phyloP scores from a whole-genome alignment of 2,329 filamentous ascomycete genomes.

The Metarhizium guizhouense region DNA sequence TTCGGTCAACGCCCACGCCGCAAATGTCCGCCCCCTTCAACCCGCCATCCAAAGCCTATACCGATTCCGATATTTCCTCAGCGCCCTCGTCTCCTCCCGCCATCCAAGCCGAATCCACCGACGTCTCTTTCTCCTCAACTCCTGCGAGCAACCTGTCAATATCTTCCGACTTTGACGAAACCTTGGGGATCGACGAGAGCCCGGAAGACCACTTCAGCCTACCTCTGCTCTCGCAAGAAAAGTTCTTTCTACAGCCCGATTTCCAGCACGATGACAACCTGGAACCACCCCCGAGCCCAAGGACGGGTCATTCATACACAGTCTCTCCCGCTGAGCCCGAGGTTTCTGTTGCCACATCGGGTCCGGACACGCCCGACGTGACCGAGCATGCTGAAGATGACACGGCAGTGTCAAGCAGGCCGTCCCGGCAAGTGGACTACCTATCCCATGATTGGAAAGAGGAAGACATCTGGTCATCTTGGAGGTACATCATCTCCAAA shows the following conservation, averaged over 20 bases:
- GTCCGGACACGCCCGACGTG: conserved; percentile 48
- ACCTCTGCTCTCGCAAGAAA: conserved; percentile 36
- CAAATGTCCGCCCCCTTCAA: conserved; percentile 31
- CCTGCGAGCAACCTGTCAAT: conserved; percentile 55
- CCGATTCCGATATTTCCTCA: conserved; percentile 42
- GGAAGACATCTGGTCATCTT: conserved; percentile 96
- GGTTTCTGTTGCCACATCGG: conserved; percentile 39
- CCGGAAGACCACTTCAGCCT: conserved; percentile 39
- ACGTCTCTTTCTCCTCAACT: conserved; percentile 52
- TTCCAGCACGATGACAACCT: conserved; percentile 28
- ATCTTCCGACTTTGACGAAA: conserved; percentile 45
- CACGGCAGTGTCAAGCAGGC: conserved; percentile 62
- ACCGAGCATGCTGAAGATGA: conserved; percentile 67
- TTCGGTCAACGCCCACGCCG: conserved; percentile 36
- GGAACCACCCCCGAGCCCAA: conserved; percentile 42
- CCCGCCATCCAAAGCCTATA: conserved; percentile 31
- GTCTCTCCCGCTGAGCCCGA: conserved; percentile 47
- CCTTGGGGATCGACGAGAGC: conserved; percentile 32
- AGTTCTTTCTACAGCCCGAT: conserved; percentile 30
- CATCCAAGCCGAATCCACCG: conserved; percentile 41
- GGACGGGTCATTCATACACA: conserved; percentile 39
- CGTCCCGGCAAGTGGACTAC: conserved; percentile 89
- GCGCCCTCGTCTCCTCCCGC: conserved; percentile 47
- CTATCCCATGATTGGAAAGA: conserved; percentile 88
- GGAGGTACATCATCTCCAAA: conserved; percentile 83